Evolutionary conservation across 352 stramenopile genomes (phyloP), one percentile per base, ranked within the genome.

Genomic region (Pythium plurisporium): DNA sequence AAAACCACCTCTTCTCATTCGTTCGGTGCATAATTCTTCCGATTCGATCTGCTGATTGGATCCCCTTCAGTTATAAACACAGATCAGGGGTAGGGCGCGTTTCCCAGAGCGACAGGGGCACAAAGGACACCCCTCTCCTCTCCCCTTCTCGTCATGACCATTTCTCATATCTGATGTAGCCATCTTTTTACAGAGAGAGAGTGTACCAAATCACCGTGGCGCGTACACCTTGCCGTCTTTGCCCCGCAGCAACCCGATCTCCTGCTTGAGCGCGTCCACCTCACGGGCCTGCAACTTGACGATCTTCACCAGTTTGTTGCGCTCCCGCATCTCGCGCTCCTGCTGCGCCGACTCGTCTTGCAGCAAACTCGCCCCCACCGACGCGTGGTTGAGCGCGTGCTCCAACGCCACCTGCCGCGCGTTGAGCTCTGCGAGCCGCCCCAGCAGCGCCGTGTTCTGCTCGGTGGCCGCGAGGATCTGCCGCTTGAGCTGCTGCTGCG

Each of bases 201-300:
- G n/a, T n/a, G 12, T 27, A 33, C 20, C 25, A 57, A 29, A 33
- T 59, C 56, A 84, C 3, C 67, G 59, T 20, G 79, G 70, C 2
- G 76, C 79, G 29, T 91, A 87, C 26, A 89, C 72, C 58, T 87
- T 89, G 55, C 82, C 83, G 62, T 89, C 82, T 47, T 94, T 95
- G 62, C 84, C 74, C 9, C 83, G 82, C 42, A 96, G 61, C 55
- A 96, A 74, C 4, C 76, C 74, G 25, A 97, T 91, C 67, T 97
- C 90, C 49, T 91, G 73, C 58, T 95, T 95, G 40, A 98, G 78
- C 12, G 86, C 87, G 51, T 98, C 89, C 11, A 97, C 71, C 56
- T 98, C 91, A 33, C 86, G 82, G 30, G 79, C 79, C 70, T 98
- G 92, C 25, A 98, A 73, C 60, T 96, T 97, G 12, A 97, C 87